Base-by-base conservation (phyloP, 768 basidiomycete genomes). In the Mycena capillaripes region DNA sequence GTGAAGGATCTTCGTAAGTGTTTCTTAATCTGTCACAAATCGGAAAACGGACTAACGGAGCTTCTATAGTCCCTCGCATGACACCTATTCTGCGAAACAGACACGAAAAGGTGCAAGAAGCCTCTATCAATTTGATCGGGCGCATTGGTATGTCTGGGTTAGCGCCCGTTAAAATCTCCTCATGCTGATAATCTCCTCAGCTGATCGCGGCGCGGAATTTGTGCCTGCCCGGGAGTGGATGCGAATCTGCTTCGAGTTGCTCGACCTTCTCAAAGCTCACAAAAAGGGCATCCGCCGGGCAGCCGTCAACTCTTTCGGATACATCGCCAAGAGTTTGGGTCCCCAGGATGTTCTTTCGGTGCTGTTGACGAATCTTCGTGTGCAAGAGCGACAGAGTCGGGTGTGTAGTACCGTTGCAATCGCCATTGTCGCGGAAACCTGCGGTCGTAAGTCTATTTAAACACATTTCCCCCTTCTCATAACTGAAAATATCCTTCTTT, bases 161-260 rank as follows among this genome's bases (percentile, higher is more conserved):
- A 32, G 29, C 48, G 64, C 40, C 44, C n/a, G 17, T 17, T 17
- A 56, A 42, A 63, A n/a, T 44, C 75, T 58, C 38, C 67, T 40
- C 40, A 40, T 62, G 65, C 57, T 70, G 40, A 64, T 42, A 42
- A 48, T 19, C 46, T 32, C 16, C 63, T 60, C 63, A 82, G 97
- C 98, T 68, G 98, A 99, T 91, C 96, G 98, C 82, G 98, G 98
- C 66, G 97, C 98, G 25, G 98, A 99, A 83, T 98, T 96, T 72
- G 97, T 99, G 0, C 97, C 98, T 19, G 97, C 98, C 12, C 91
- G 98, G 78, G 98, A 99, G 83, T 99, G 97, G 98, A 99, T 99
- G 98, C 93, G 98, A 79, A 99, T 99, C 79, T 99, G 98, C 81
- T 99, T 99, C 83, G 98, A 99, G 80, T 85, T 99, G 38, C 89